Base-by-base conservation (phyloP, 2,329 filamentous ascomycete species). In the Arthroderma sp. region DNA sequence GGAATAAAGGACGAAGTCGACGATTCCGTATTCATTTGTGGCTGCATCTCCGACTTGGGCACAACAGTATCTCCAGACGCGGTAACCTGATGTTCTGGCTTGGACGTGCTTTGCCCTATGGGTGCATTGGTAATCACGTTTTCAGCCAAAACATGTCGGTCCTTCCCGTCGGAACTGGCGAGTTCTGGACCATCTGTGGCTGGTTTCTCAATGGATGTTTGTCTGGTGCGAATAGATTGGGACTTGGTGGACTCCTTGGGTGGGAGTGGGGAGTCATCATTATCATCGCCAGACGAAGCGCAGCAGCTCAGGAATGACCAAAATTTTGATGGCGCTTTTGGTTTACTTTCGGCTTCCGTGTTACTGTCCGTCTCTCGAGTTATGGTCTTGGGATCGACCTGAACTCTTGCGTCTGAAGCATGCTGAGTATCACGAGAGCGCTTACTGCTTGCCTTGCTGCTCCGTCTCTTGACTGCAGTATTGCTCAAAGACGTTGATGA, bases 381-480 rank as follows among this genome's bases (percentile, higher is more conserved):
- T 44, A 51, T 55, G 45, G 55, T 60, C 36, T 58, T 53, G 38
- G 55, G 53, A 32, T 50, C 30, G 42, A 42, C 28, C 32, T 40
- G 29, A 39, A 29, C 9, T 32, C 29, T 29, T 4, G 30, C 27
- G 30, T 36, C 53, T 42, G 61, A 56, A 45, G 61, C 58, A 33
- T 43, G 22, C 4, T 61, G 61, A 46, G 59, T 51, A 46, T 59
- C 60, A 51, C 61, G 65, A 45, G 63, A 64, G 46, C 60, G 56
- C 50, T 59, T 59, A 49, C 64, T 78, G 66, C 78, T 84, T 54
- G 76, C 77, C 50, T 76, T 72, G 64, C 80, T 85, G 54, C 77
- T 82, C 82, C 43, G 43, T 56, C 75, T 73, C 52, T 74, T 70
- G 50, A 73, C 46, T 22, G 44, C 42, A 22, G 45, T 41, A 28